Evolutionary conservation across 1,284 basidiomycete genomes (phyloP).

Genomic region (Porogramme epimiltina): DNA sequence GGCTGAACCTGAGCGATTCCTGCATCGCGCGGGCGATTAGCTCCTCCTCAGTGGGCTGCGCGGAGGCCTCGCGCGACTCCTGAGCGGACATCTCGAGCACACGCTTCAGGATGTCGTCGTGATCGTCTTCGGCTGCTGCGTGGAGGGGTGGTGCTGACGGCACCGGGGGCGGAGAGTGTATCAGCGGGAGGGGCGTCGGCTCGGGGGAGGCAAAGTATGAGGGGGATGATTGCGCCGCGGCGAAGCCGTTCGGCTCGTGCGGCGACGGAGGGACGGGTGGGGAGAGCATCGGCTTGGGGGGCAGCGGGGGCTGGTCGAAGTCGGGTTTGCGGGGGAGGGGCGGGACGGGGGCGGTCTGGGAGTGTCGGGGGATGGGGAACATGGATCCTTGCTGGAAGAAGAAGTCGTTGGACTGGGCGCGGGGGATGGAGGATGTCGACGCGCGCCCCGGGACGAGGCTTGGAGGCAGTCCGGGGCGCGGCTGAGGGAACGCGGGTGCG

Average conservation of each 20-base stretch:
- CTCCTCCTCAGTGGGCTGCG: constrained; percentile 53
- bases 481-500: constrained; percentile 18
- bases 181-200: not conserved
- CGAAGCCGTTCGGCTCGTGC: constrained; percentile 1
- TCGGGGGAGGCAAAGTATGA: constrained; percentile 6
- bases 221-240: not conserved
- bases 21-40: constrained; percentile 65
- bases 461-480: constrained; percentile 12
- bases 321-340: constrained; percentile 38
- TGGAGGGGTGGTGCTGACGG: constrained; percentile 18
- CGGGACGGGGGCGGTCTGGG: constrained; percentile 26
- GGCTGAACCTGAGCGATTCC: constrained; percentile 47
- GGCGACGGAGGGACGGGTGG: no score
- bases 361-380: constrained; percentile 9
- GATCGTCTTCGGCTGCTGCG: constrained; percentile 27
- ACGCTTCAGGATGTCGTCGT: constrained; percentile 32
- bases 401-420: constrained; percentile 20
- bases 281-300: constrained; percentile 30
- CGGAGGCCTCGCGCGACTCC: constrained; percentile 41
- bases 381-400: constrained; percentile 16
- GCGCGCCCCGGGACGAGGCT: constrained; percentile 17
- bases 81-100: constrained; percentile 57
- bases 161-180: no score
- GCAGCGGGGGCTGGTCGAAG: constrained; percentile 23
- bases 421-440: constrained; percentile 6